Evolutionary conservation across 1,139 yeast species (phyloP), one percentile per base, ranked within the genome.

Genomic region (Lodderomyces parapsilosis): DNA sequence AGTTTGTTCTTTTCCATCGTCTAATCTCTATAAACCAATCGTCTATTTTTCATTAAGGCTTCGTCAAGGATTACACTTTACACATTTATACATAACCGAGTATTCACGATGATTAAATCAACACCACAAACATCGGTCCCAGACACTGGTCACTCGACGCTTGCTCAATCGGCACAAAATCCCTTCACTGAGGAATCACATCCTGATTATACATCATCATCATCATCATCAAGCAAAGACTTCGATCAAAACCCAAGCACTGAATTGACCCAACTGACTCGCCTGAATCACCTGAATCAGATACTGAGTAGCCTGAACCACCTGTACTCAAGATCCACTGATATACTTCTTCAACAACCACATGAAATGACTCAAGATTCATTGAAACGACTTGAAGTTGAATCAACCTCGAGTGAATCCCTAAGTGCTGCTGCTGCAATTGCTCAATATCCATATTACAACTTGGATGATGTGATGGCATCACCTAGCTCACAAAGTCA

Each of bases 391-490:
- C 50, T 65, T 32, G 71, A 66, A 46, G 63, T 65, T n/a, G 66
- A 63, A 50, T 56, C 69, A 8, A 54, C 59, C 4, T 66, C 72
- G 2, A 55, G 64, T 18, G 55, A 63, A 10, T 65, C 69, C 2
- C 3, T 30, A 4, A 30, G 33, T 30, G 33, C 33, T 7, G 19
- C 33, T 7, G 19, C 19, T 4, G 33, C 33, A 30, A 2, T 41
- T 64, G 3, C 68, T 67, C 1, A 56, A 2, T 59, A 65, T 41
- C 74, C 74, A 1, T 65, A 65, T 48, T 63, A 60, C 43, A 62
- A 65, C 46, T 49, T 62, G 14, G 47, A 41, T 22, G 37, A 34
- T 22, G 15, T 30, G n/a, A 8, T 30, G 33, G 19, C 5, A 4
- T 30, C 33, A 6, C 33, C 33, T 15, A 30, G 33, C 9, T 17